Evolutionary conservation across 2,329 filamentous ascomycete genomes (phyloP).

Genomic region (Trichoderma koningii): DNA sequence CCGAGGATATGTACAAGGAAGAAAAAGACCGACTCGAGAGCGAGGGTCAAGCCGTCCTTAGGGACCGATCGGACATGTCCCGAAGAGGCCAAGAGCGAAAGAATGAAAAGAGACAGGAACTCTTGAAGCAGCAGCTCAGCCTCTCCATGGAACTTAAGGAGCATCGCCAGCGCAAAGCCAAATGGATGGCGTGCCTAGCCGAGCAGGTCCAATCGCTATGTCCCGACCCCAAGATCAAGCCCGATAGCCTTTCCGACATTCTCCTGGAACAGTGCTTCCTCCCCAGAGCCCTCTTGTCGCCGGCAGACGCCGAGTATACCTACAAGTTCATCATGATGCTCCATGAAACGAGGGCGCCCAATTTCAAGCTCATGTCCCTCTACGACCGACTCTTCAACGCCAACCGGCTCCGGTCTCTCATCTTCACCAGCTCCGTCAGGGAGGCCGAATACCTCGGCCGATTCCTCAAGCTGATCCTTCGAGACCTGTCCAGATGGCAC

Average conservation of each 20-base stretch:
- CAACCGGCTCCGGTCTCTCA: conserved; percentile 76
- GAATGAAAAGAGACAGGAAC: conserved; percentile 64
- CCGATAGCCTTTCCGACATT: conserved; percentile 69
- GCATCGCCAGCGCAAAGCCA: conserved; percentile 67
- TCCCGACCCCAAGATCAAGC: conserved; percentile 61
- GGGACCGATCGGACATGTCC: conserved; percentile 72
- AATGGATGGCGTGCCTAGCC: conserved; percentile 68
- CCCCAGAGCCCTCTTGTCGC: conserved; percentile 81
- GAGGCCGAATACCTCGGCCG: conserved; percentile 93
- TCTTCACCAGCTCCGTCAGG: conserved; percentile 85
- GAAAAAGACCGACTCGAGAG: conserved; percentile 71
- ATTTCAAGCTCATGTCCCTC: conserved; percentile 82
- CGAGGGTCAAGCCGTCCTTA: conserved; percentile 66
- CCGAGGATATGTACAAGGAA: conserved; percentile 73
- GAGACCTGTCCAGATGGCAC: conserved; percentile 84
- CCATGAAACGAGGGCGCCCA: conserved; percentile 79
- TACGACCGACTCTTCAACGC: conserved; percentile 83
- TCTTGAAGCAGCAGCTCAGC: conserved; percentile 68
- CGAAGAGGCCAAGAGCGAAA: conserved; percentile 66
- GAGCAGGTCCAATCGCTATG: conserved; percentile 83
- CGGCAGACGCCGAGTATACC: conserved; percentile 84
- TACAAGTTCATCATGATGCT: conserved; percentile 86
- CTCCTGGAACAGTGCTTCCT: conserved; percentile 89
- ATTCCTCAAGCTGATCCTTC: conserved; percentile 80
- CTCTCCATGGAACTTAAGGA: conserved; percentile 73